Conservation (phyloP, 495 filamentous ascomycete genomes). For the Parachaetomium inaequale region DNA sequence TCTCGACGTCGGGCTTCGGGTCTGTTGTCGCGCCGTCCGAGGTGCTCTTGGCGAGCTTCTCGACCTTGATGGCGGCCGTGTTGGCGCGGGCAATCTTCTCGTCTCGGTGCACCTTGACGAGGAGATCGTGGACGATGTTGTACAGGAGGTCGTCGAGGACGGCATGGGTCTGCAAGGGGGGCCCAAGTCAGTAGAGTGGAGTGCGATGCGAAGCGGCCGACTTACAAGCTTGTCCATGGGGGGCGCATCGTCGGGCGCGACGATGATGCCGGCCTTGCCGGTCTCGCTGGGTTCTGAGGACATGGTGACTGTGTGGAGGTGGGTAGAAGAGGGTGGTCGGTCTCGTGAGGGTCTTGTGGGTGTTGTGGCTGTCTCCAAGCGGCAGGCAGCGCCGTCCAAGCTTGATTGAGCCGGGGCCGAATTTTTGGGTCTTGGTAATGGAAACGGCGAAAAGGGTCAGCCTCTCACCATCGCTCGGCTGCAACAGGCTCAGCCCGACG, state of each 20-base stretch:
- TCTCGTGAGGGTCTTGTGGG: background rate
- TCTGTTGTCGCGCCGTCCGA: conserved; percentile 42
- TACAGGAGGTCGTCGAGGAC: conserved; percentile 66
- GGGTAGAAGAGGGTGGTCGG: background rate
- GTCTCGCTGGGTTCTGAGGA: conserved; percentile 30
- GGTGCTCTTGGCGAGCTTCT: conserved; percentile 60
- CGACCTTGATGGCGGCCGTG: conserved; percentile 67
- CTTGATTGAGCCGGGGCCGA: conserved; percentile 5
- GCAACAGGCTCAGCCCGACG: conserved; percentile 6
- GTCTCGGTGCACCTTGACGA: conserved; percentile 68
- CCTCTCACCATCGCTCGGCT: conserved; percentile 9
- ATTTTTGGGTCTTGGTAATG: conserved; percentile 14
- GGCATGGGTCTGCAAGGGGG: conserved; percentile 43
- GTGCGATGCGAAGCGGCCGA: background rate
- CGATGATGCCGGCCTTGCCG: conserved; percentile 50
- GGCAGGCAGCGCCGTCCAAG: conserved; percentile 10
- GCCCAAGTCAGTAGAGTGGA: background rate
- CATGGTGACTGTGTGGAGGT: conserved; percentile 30
- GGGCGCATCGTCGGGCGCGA: conserved; percentile 40
- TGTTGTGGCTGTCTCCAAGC: conserved; percentile 6
- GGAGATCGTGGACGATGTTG: conserved; percentile 68
- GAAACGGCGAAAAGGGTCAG: conserved; percentile 7
- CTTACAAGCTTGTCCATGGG: conserved; percentile 48
- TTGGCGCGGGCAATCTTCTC: conserved; percentile 69
- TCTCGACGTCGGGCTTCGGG: conserved; percentile 45